A percentile compares a stretch with the other conserved stretches of the same genome.
phyloP scores from a whole-genome alignment of 805 yeast species.

The Monosporozyma siamensis region DNA sequence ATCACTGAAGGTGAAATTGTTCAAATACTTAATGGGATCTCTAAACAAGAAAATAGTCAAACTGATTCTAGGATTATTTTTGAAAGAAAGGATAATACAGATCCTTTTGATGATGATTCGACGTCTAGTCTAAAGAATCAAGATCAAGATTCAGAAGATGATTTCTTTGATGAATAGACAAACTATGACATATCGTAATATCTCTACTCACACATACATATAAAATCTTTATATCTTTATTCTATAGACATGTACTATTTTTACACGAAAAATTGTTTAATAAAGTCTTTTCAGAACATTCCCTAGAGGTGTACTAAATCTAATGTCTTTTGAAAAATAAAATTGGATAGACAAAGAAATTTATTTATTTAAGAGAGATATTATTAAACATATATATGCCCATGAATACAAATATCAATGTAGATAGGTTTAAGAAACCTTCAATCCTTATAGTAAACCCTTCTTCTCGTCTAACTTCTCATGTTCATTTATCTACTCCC shows the following conservation, averaged over 20 bases:
- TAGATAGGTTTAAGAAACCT: not conserved
- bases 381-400: too few species aligned
- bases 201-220: too few species aligned
- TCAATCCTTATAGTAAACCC: not conserved
- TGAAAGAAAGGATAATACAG: conserved; percentile 36
- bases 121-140: conserved; percentile 32
- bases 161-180: conserved; percentile 36
- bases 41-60: conserved; percentile 59
- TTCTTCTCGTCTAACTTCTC: not conserved
- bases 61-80: conserved; percentile 58
- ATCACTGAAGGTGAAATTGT: conserved; percentile 78
- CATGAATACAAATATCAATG: not conserved
- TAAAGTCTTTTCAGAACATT: too few species aligned
- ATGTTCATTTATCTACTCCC: not conserved
- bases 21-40: conserved; percentile 70
- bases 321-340: too few species aligned
- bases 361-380: too few species aligned
- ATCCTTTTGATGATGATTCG: conserved; percentile 27
- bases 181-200: too few species aligned
- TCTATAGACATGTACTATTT: not conserved
- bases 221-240: not conserved
- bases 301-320: too few species aligned
- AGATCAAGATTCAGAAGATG: conserved; percentile 35
- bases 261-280: too few species aligned
- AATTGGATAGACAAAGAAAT: too few species aligned